Percentiles rank a stretch among this genome's conserved stretches.
Conservation (phyloP, 2,329 filamentous ascomycete genomes). For the Venturia asperata region DNA sequence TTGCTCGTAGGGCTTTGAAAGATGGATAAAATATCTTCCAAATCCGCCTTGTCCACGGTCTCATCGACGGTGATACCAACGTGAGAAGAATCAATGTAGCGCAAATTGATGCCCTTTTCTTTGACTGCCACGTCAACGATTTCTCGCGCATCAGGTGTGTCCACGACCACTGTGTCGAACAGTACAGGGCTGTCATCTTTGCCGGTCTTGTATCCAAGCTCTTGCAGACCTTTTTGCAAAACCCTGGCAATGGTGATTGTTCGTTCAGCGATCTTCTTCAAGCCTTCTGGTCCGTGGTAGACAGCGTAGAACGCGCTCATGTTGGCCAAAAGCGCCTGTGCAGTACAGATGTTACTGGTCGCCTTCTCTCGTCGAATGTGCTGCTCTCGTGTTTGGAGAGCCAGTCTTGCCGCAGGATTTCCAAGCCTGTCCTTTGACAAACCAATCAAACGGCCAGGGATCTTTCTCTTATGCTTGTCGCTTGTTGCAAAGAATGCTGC, state of each 20-base stretch:
- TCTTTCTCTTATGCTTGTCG: constrained; percentile 89
- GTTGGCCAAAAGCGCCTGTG: constrained; percentile 87
- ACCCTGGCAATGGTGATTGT: constrained; percentile 64
- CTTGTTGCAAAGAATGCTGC: constrained; percentile 91
- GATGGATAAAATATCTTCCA: constrained; percentile 50
- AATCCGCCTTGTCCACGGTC: constrained; percentile 51
- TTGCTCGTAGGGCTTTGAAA: constrained; percentile 43
- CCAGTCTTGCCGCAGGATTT: constrained; percentile 70
- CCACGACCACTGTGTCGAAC: constrained; percentile 79
- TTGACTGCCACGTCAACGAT: constrained; percentile 48
- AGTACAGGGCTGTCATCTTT: constrained; percentile 53
- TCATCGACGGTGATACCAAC: constrained; percentile 76
- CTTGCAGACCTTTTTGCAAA: constrained; percentile 57
- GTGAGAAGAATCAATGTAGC: constrained; percentile 52
- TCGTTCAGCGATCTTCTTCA: constrained; percentile 76
- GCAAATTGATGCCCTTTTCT: constrained; percentile 52
- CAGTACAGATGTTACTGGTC: constrained; percentile 95
- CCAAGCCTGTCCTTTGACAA: constrained; percentile 86
- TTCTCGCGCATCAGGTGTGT: constrained; percentile 56
- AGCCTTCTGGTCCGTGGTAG: constrained; percentile 80
- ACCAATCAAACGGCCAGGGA: constrained; percentile 83
- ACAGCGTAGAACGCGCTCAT: constrained; percentile 94
- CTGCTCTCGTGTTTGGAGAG: constrained; percentile 89
- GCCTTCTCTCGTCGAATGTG: constrained; percentile 95
- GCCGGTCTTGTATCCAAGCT: constrained; percentile 57